Evolutionary conservation across 805 yeast species (phyloP), one percentile per base, ranked within the genome.

Genomic region (Candida tibetensis): DNA sequence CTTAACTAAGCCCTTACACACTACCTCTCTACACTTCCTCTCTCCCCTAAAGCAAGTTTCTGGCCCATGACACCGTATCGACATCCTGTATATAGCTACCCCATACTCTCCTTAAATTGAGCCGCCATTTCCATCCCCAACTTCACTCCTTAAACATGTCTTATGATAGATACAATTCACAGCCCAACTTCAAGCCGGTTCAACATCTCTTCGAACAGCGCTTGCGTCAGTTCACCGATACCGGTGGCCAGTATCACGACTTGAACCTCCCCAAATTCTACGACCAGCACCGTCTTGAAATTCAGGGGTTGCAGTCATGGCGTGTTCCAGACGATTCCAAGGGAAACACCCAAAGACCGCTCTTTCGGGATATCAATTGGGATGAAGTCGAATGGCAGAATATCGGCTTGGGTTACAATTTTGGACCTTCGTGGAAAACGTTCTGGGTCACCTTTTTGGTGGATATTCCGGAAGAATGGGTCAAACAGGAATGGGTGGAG

Each of bases 401-500:
- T 17, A 82, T 86, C n/a, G 58, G 62, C 10, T 80, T 79, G 47
- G 95, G 93, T 16, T 82, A 85, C 48, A 64, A 71, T 6, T 88
- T 85, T 58, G 97, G 98, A 0, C 99, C 99, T 3, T 84, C 95
- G 10, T 91, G 99, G 99, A 82, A 91, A 41, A 85, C 98, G 1
- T 95, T 88, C 47, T 91, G 99, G 99, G 88, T 93, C 62, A 76
- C 79, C 48, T 64, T 91, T 15, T 62, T 71, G 10, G 62, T 86
- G 41, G 65, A 68, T n/a, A 66, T 91, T 4, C 95, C 96, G 0
- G 48, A 66, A 12, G 57, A 69, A 2, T 82, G 86, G 85, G 32
- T 69, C 14, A 48, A 64, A 7, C 56, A 68, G 16, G 69, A 71
- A 12, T 72, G 69, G 41, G 72, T 87, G 28, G 65, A 82, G 37